Percentiles rank a stretch among this genome's conserved stretches.
phyloP scores from a whole-genome alignment of 148 eudicot species.

The Rhododendron kiyosumense region DNA sequence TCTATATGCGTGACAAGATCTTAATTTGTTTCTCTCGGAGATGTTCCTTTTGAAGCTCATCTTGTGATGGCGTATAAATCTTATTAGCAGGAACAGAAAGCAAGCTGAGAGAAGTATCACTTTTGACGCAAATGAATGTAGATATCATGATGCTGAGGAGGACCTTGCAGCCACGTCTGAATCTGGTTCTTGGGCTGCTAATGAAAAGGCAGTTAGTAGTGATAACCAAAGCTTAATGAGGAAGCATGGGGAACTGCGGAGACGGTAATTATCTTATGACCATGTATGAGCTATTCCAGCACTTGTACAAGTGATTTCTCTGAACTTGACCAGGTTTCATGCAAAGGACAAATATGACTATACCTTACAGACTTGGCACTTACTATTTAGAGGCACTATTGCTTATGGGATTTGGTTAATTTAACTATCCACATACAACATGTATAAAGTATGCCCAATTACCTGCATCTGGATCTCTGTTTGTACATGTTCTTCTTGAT shows the following conservation, averaged over 20 bases:
- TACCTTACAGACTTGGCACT: slow-evolving; percentile 1
- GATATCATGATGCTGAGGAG: slow-evolving; percentile 34
- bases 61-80: background rate
- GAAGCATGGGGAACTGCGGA: slow-evolving; percentile 43
- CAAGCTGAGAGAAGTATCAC: slow-evolving; percentile 28
- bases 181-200: slow-evolving; percentile 48
- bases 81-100: slow-evolving; percentile 47
- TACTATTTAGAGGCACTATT: background rate
- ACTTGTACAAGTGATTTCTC: background rate
- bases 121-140: slow-evolving; percentile 27
- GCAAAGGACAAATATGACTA: background rate
- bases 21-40: background rate
- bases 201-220: slow-evolving; percentile 58
- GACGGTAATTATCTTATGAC: slow-evolving; percentile 36
- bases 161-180: slow-evolving; percentile 47
- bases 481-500: background rate
- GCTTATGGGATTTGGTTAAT: background rate
- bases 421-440: background rate
- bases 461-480: background rate
- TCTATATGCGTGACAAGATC: background rate
- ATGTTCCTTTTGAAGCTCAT: background rate
- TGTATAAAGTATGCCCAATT: background rate
- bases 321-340: background rate
- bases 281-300: slow-evolving; percentile 4
- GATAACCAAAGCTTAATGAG: slow-evolving; percentile 49